Percentiles rank a stretch among this genome's conserved stretches.
phyloP scores from a whole-genome alignment of 345 rosid genomes.

The Murraya koenigii region DNA sequence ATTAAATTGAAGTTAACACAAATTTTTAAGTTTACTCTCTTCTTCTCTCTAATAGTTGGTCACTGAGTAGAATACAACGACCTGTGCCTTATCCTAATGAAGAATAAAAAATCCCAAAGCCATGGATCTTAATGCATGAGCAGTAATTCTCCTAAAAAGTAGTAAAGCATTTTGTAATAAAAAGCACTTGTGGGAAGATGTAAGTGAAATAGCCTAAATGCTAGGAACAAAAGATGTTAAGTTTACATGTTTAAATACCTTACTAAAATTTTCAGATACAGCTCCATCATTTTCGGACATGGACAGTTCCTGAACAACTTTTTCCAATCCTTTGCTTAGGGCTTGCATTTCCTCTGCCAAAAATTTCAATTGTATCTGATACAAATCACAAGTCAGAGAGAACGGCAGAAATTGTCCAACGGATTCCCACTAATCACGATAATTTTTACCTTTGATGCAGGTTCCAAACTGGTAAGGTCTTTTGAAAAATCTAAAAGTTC shows the following conservation, averaged over 20 bases:
- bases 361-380: constrained; percentile 83
- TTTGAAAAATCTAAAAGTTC: constrained; percentile 78
- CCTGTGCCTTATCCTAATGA: background rate
- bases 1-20: background rate
- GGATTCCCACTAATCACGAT: background rate
- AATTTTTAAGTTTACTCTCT: background rate
- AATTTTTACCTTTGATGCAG: constrained; percentile 64
- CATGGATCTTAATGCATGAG: background rate
- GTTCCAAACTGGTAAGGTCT: constrained; percentile 64
- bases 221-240: background rate
- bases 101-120: background rate
- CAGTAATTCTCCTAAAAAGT: background rate
- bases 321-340: constrained; percentile 91
- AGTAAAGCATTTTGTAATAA: background rate
- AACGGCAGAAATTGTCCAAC: background rate
- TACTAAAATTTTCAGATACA: constrained; percentile 59
- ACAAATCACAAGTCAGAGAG: constrained; percentile 21
- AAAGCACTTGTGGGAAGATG: background rate
- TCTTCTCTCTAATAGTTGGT: background rate
- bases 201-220: background rate
- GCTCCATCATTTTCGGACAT: constrained; percentile 84
- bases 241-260: constrained; percentile 40
- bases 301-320: constrained; percentile 81
- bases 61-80: background rate
- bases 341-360: constrained; percentile 99